phyloP scores from a whole-genome alignment of 495 filamentous ascomycete genomes.

The Letharia lupina region DNA sequence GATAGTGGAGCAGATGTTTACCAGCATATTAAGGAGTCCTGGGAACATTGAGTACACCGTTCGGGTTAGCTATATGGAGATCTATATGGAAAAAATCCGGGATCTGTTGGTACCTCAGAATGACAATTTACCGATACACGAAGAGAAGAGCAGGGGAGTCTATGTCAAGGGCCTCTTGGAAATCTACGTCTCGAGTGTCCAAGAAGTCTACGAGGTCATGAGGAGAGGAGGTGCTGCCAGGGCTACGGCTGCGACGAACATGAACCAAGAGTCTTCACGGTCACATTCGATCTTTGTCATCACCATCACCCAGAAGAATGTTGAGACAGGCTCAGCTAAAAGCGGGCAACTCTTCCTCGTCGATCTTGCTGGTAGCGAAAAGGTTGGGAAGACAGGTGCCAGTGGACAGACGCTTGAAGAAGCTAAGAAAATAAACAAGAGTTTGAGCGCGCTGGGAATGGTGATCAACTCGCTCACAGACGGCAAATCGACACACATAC shows the following conservation, averaged over 20 bases:
- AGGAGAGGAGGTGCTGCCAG: constrained; percentile 78
- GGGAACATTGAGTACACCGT: constrained; percentile 97
- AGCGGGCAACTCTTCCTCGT: constrained; percentile 95
- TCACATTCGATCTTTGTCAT: constrained; percentile 99
- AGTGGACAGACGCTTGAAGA: constrained; percentile 97
- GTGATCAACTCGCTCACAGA: constrained; percentile 97
- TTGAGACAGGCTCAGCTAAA: constrained; percentile 93
- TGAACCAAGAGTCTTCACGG: constrained; percentile 98
- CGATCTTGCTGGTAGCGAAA: constrained; percentile 95
- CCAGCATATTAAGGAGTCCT: constrained; percentile 81
- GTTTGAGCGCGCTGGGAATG: constrained; percentile 94
- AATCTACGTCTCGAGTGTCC: constrained; percentile 90
- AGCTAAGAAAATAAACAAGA: constrained; percentile 99
- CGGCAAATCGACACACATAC: constrained; percentile 94
- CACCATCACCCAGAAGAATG: constrained; percentile 94
- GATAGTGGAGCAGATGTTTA: constrained; percentile 97
- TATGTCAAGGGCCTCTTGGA: constrained; percentile 95
- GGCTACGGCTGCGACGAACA: constrained; percentile 97
- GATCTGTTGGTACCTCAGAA: constrained; percentile 87
- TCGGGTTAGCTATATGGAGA: constrained; percentile 98
- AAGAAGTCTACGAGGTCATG: constrained; percentile 97
- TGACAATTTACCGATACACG: constrained; percentile 93
- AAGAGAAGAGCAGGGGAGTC: constrained; percentile 91
- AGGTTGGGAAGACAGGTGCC: constrained; percentile 96
- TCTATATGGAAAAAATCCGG: constrained; percentile 98